Base-by-base conservation (phyloP, 176 grass and related monocot species). In the Tillandsia leiboldiana region DNA sequence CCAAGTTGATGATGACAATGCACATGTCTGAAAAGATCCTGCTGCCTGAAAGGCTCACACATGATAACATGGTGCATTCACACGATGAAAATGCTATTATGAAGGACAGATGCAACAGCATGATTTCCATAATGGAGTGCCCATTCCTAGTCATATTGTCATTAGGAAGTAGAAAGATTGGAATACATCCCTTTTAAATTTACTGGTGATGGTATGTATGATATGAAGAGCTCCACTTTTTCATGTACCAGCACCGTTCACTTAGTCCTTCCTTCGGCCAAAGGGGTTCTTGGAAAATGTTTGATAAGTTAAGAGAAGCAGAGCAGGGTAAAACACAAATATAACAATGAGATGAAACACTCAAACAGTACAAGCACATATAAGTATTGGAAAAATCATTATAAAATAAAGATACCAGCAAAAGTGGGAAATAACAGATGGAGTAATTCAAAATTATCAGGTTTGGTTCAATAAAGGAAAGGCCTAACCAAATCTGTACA, bases 281-380 rank as follows among this genome's bases (percentile, higher is more conserved):
- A 82, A 94, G 69, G 90, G 90, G 70, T 90, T 99, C 76, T 90
- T 93, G 1, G 95, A 99, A 80, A 90, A 99, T 17, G 75, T 93
- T 79, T 63, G 17, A 72, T n/a, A 70, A 42, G 72, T 99, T 73
- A 94, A 93, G 95, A 72, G 79, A 75, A 68, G 10, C 15, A 61
- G 18, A 61, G 56, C 7, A 2, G 4, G 56, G 22, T 18, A 61
- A 18, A 61, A 7, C 56, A 61, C 17, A 23, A 20, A 9, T 61
- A 7, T 18, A 61, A 61, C 15, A 23, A 59, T 9, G 22, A 61
- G 9, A 23, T 9, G 1, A 22, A 20, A 61, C n/a, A 57, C n/a
- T 57, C 17, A 12, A 57, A 57, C 53, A 57, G 15, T 61, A n/a
- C 33, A 3, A 42, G 33, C 33, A 61, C 8, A 61, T 8, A 9